Evolutionary conservation across 352 stramenopile genomes (phyloP).

Genomic region (Phytophthora palmivora): DNA sequence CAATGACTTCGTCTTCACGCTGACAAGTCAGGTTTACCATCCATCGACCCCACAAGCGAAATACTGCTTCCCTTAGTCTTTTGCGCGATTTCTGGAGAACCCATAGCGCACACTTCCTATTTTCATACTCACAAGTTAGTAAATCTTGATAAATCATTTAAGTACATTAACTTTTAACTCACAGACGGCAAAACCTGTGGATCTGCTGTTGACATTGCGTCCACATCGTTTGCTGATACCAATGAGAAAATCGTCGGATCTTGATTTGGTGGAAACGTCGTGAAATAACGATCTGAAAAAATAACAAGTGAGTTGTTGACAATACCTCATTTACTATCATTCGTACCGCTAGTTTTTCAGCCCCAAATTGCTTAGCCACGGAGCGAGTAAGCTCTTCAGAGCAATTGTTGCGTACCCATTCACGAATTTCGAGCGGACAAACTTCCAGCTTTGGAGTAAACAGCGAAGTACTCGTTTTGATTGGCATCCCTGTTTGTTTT

Average conservation of each 20-base stretch:
- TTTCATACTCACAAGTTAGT: background rate
- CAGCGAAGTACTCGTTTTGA: background rate
- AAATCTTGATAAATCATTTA: no score
- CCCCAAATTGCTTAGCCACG: conserved; percentile 39
- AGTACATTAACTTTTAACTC: conserved; percentile 4
- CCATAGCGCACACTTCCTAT: conserved; percentile 58
- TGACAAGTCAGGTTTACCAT: conserved; percentile 24
- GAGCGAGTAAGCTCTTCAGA: conserved; percentile 48
- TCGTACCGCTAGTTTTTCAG: conserved; percentile 49
- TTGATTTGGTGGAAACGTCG: conserved; percentile 10
- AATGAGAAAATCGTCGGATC: conserved; percentile 33
- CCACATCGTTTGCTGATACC: conserved; percentile 30
- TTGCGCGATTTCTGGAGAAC: conserved; percentile 46
- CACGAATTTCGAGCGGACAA: conserved; percentile 20
- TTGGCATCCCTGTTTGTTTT: conserved; percentile 3
- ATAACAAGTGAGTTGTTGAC: background rate
- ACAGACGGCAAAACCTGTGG: conserved; percentile 59
- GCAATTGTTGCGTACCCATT: conserved; percentile 65
- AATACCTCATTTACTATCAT: background rate
- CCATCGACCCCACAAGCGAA: conserved; percentile 48
- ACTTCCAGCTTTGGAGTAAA: background rate
- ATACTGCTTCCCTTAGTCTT: conserved; percentile 30
- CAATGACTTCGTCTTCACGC: conserved; percentile 46
- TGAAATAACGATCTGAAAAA: conserved; percentile 28
- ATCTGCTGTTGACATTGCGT: conserved; percentile 35